Evolutionary conservation across 345 rosid species (phyloP).

Genomic region (Psidium friedrichsthalianum): DNA sequence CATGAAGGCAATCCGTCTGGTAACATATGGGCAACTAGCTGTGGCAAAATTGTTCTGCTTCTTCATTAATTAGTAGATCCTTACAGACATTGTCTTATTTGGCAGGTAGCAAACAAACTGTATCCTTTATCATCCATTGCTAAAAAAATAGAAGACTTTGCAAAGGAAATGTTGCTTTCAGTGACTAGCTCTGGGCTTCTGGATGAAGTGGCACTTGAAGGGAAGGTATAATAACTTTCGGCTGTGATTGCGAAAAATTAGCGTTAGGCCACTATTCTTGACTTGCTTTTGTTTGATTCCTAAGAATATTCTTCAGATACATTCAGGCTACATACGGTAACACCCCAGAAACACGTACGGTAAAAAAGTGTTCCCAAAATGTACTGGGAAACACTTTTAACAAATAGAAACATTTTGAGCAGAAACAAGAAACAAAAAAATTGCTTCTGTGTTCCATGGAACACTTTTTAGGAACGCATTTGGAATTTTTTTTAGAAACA

Average conservation of each 20-base stretch:
- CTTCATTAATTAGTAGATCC: background rate
- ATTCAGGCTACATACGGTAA: background rate
- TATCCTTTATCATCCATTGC: constrained; percentile 66
- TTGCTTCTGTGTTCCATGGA: no score
- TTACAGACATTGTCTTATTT: constrained; percentile 8
- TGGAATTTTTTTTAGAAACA: no score
- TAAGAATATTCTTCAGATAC: background rate
- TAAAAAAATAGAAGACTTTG: constrained; percentile 82
- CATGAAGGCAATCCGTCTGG: constrained; percentile 98
- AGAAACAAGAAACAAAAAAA: no score
- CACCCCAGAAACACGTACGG: no score
- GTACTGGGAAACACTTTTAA: no score
- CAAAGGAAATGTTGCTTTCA: constrained; percentile 57
- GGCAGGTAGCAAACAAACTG: constrained; percentile 92
- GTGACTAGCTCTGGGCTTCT: constrained; percentile 24
- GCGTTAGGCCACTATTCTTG: background rate
- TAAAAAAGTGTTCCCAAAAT: no score
- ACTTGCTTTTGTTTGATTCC: background rate
- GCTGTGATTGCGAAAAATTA: background rate
- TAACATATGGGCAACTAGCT: constrained; percentile 8
- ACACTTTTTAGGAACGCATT: no score
- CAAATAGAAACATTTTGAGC: no score
- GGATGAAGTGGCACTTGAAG: constrained; percentile 34
- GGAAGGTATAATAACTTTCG: constrained; percentile 37
- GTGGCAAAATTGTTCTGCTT: background rate